Evolutionary conservation across 768 basidiomycete species (phyloP), one percentile per base, ranked within the genome.

Genomic region (Chalciporus chontae): DNA sequence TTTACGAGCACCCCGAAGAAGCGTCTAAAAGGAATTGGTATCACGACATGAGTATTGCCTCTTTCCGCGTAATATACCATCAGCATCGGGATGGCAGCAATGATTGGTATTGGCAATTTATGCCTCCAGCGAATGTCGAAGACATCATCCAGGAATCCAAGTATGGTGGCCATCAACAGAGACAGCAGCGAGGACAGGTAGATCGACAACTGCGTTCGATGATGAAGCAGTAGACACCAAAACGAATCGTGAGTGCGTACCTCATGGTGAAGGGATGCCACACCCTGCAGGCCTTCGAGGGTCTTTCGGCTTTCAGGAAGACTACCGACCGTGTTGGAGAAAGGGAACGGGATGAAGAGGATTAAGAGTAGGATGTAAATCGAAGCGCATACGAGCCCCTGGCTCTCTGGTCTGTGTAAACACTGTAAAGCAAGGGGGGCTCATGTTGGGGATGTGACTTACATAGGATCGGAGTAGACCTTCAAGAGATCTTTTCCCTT

Each of bases 91-190:
- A 99, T 89, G 18, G 90, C 90, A 0, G 93, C 95, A 53, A 99
- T 89, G 63, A 99, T 81, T 0, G 96, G 96, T 47, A 99, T 94
- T 0, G 96, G 96, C 11, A 99, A 72, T 67, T 99, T 99, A 70
- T 98, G 93, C 50, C 96, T 73, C 96, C 96, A 99, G 15, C 96
- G 84, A 57, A 99, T 97, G 66, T 99, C 96, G 58, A 98, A 99
- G 4, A 98, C 80, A 68, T 99, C 96, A 61, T 99, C 96, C 40
- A 97, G 75, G 65, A 99, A 95, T 27, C 96, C 96, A 8, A 99
- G 81, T 52, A 98, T 77, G 0, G 94, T 94, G 0, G 96, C 94
- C 38, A 91, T 90, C 29, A 98, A 72, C 32, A 99, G 75, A 0
- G 90, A 94, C n/a, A 99, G 77, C 7, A 99, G 63, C 8, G 92